Evolutionary conservation across 1,284 basidiomycete genomes (phyloP).

Genomic region (Coniophora puteana): DNA sequence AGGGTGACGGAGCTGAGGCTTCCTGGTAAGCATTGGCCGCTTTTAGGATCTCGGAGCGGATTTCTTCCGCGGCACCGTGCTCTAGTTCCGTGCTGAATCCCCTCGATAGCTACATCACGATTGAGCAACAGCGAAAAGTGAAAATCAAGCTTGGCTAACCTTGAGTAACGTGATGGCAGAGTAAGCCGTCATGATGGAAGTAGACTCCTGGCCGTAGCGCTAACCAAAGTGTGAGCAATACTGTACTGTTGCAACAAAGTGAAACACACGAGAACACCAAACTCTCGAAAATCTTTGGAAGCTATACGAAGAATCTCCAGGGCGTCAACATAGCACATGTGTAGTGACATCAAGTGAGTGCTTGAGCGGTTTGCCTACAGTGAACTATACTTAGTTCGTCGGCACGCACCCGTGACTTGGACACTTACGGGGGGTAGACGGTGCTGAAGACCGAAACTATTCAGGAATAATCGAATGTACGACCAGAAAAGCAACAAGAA

Average conservation of each 20-base stretch:
- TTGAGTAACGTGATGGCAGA: conserved; percentile 73
- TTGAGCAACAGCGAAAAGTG: too few species aligned
- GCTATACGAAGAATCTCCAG: conserved; percentile 65
- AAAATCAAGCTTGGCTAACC: conserved; percentile 35
- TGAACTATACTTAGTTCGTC: conserved; percentile 4
- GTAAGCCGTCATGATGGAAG: conserved; percentile 81
- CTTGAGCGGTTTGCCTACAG: conserved; percentile 41
- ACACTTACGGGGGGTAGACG: conserved; percentile 50
- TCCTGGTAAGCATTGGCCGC: conserved; percentile 74
- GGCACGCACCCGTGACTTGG: conserved; percentile 6
- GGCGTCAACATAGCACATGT: conserved; percentile 68
- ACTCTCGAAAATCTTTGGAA: conserved; percentile 65
- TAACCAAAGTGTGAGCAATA: conserved; percentile 24
- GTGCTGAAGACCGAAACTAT: conserved; percentile 73
- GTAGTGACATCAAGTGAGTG: conserved; percentile 65
- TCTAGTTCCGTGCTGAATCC: conserved; percentile 54
- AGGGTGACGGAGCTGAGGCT: conserved; percentile 57
- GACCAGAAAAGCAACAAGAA: conserved; percentile 72
- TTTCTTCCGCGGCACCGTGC: conserved; percentile 54
- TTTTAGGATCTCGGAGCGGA: conserved; percentile 58
- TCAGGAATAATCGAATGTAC: conserved; percentile 74
- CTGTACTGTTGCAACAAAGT: background rate
- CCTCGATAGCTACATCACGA: too few species aligned
- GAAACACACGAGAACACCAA: conserved; percentile 66
- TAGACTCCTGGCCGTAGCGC: conserved; percentile 80